phyloP scores from a whole-genome alignment of 23 red algal genomes.

The Gracilaria vermiculophylla region DNA sequence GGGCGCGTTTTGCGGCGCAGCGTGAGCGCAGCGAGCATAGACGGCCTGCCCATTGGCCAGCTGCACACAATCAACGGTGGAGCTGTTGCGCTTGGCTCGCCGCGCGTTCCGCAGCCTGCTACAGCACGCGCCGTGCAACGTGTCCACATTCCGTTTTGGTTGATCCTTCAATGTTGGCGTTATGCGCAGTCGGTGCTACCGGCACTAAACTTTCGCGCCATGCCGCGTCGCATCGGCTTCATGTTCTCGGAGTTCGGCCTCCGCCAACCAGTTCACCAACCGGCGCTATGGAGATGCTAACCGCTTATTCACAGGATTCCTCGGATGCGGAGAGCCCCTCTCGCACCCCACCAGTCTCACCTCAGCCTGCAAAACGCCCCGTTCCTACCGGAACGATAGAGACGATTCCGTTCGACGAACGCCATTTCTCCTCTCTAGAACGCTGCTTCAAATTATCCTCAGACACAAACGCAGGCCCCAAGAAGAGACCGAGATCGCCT shows the following conservation, averaged over 20 bases:
- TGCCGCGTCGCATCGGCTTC: no score
- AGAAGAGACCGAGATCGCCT: slow-evolving; percentile 3
- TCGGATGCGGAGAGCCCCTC: background rate
- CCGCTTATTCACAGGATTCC: background rate
- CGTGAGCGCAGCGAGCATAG: background rate
- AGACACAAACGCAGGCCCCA: background rate
- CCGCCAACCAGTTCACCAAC: no score
- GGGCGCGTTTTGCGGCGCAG: background rate
- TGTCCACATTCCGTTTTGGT: no score
- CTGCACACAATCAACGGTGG: background rate
- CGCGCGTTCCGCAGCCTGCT: no score
- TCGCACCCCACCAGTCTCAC: background rate
- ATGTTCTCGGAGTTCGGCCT: no score
- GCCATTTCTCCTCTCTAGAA: slow-evolving; percentile 9
- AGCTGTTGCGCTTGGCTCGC: background rate
- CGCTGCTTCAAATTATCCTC: background rate
- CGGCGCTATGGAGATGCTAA: background rate
- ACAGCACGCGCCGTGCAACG: no score
- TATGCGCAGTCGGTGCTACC: no score
- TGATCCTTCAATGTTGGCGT: no score
- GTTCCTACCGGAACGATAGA: background rate
- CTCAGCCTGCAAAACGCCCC: background rate
- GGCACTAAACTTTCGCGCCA: background rate
- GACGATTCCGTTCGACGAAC: background rate
- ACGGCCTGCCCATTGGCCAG: background rate